Conservation (phyloP, 1,284 basidiomycete genomes). For the Cryptococcus sp. region DNA sequence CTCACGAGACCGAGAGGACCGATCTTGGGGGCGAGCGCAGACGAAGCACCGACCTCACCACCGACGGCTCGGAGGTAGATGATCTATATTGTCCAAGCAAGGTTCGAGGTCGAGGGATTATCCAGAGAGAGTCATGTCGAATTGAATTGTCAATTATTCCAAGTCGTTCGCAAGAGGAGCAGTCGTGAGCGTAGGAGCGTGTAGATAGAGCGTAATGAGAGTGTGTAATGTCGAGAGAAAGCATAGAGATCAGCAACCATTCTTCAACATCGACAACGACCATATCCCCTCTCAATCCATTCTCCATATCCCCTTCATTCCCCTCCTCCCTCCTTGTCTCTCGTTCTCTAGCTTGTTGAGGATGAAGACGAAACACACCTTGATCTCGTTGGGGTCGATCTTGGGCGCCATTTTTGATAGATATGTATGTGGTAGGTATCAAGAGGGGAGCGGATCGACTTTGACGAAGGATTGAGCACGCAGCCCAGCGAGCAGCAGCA, state of each 20-base stretch:
- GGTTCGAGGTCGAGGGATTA: background rate
- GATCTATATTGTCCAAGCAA: conserved; percentile 51
- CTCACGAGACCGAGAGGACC: conserved; percentile 98
- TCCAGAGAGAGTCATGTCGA: background rate
- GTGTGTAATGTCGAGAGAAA: too few relatives aligned
- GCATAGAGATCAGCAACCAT: too few relatives aligned
- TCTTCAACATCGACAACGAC: too few relatives aligned
- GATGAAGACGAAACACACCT: conserved; percentile 44
- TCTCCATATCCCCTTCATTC: too few relatives aligned
- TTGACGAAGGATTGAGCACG: background rate
- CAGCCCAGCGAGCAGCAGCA: background rate
- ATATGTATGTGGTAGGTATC: conserved; percentile 1
- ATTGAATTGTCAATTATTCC: background rate
- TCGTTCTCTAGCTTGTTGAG: too few relatives aligned
- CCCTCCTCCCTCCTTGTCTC: too few relatives aligned
- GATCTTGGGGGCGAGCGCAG: conserved; percentile 98
- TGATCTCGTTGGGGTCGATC: conserved; percentile 48
- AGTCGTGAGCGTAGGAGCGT: too few relatives aligned
- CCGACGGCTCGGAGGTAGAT: conserved; percentile 99
- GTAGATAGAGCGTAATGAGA: too few relatives aligned
- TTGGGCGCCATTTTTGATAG: conserved; percentile 44
- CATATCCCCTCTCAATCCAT: too few relatives aligned
- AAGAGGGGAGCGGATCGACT: background rate
- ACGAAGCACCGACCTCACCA: conserved; percentile 99
- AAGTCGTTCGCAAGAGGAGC: background rate